phyloP scores from a whole-genome alignment of 129 eudicot species.

The Kitagawia praeruptora region DNA sequence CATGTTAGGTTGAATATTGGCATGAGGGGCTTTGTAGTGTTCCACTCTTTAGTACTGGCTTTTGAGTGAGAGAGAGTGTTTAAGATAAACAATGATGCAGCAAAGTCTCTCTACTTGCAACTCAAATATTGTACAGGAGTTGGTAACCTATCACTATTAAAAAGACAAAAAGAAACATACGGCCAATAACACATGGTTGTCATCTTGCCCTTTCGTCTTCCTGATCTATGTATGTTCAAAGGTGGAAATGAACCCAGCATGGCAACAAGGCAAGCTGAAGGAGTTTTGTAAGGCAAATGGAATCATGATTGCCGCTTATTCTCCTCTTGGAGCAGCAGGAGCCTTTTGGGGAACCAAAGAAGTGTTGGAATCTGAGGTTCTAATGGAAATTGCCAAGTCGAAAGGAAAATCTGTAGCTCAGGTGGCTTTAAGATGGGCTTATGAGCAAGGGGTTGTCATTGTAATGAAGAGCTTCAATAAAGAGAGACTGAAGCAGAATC shows the following conservation, averaged over 20 bases:
- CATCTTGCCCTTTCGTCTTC: not conserved
- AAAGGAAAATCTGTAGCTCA: conserved; percentile 34
- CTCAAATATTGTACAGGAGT: not conserved
- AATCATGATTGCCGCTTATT: conserved; percentile 12
- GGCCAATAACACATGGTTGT: too few relatives aligned
- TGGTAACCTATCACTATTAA: too few relatives aligned
- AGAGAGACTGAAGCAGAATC: conserved; percentile 24
- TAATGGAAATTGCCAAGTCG: conserved; percentile 29
- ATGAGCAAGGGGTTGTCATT: conserved; percentile 24
- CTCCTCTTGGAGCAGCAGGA: conserved; percentile 24
- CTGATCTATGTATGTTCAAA: not conserved
- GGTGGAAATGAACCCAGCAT: conserved; percentile 23
- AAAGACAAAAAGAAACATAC: too few relatives aligned
- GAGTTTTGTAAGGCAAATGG: conserved; percentile 13
- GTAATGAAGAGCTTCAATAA: conserved; percentile 26
- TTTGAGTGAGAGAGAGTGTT: not conserved
- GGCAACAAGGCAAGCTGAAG: conserved; percentile 23
- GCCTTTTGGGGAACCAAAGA: conserved; percentile 19
- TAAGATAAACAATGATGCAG: not conserved
- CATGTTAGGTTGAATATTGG: not conserved
- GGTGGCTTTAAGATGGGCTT: conserved; percentile 25
- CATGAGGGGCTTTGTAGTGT: not conserved
- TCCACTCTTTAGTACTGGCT: not conserved
- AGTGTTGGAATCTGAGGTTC: conserved; percentile 27
- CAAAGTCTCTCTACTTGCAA: not conserved